phyloP scores from a whole-genome alignment of 2,329 filamentous ascomycete species.

The Pseudogymnoascus sp. region DNA sequence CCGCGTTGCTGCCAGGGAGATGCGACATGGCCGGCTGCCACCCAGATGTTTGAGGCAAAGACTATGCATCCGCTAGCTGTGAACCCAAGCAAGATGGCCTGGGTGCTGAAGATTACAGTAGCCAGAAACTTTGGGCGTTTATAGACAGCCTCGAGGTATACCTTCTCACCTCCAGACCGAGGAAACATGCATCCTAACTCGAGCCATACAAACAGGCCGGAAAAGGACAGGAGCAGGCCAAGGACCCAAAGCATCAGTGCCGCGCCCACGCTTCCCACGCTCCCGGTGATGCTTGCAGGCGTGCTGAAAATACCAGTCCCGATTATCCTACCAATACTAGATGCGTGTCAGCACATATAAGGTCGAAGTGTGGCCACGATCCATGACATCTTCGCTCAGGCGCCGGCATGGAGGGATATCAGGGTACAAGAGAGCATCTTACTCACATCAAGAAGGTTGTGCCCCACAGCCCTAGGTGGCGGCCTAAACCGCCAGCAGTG shows the following conservation, averaged over 20 bases:
- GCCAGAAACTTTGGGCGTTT: slow-evolving; percentile 41
- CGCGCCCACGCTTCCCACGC: slow-evolving; percentile 46
- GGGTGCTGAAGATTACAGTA: slow-evolving; percentile 44
- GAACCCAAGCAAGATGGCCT: slow-evolving; percentile 42
- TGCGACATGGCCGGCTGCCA: slow-evolving; percentile 38
- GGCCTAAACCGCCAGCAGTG: slow-evolving; percentile 15
- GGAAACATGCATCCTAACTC: slow-evolving; percentile 40
- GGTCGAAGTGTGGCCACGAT: neutral
- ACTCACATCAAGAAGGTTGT: slow-evolving; percentile 18
- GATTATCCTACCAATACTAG: slow-evolving; percentile 37
- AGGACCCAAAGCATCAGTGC: slow-evolving; percentile 46
- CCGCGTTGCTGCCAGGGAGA: slow-evolving; percentile 41
- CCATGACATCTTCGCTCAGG: neutral
- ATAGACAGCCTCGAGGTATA: slow-evolving; percentile 46
- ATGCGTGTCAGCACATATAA: neutral
- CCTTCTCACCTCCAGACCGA: slow-evolving; percentile 41
- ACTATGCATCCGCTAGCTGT: slow-evolving; percentile 58
- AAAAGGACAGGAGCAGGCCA: slow-evolving; percentile 36
- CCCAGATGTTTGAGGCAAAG: slow-evolving; percentile 46
- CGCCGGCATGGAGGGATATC: neutral
- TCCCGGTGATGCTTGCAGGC: slow-evolving; percentile 44
- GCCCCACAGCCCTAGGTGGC: slow-evolving; percentile 16
- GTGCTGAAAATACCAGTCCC: slow-evolving; percentile 53
- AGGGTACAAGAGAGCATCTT: neutral
- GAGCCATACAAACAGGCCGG: slow-evolving; percentile 37